A percentile compares a stretch with the other conserved stretches of the same genome.
These are phyloP conservation scores for Arabidopsis thaliana DNA, from an alignment of 345 rosid genomes.

Conservation along the genomic window DNA sequence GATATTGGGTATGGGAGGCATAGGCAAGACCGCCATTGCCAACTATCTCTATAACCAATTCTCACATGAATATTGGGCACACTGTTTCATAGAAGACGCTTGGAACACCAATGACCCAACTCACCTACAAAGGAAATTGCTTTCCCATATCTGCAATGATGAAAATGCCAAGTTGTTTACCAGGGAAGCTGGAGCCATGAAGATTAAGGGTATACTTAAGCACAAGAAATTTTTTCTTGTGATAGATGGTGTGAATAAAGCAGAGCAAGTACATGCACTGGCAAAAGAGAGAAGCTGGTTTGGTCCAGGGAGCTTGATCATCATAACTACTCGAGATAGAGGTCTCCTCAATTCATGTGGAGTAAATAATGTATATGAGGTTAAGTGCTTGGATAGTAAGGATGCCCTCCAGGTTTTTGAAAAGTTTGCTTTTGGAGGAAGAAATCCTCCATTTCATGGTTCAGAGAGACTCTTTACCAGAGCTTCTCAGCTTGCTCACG, in stretches of 20 bases:
- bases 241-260: conserved; percentile 10
- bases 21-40: conserved; percentile 32
- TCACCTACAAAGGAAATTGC: neutral
- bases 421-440: too few species aligned
- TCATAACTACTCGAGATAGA: conserved; percentile 20
- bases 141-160: neutral
- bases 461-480: too few species aligned
- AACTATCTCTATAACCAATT: neutral
- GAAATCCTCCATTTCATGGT: too few species aligned
- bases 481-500: too few species aligned
- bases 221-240: conserved; percentile 15
- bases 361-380: neutral
- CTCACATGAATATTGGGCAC: neutral
- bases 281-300: neutral
- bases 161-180: neutral
- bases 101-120: too few species aligned
- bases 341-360: neutral
- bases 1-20: conserved; percentile 30
- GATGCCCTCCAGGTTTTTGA: too few species aligned
- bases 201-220: neutral
- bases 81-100: neutral
- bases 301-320: conserved; percentile 18
- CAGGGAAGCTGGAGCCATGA: neutral
- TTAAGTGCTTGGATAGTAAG: too few species aligned
- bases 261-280: neutral